These are phyloP conservation scores for Alternaria arborescens DNA, from an alignment of 2,329 filamentous ascomycete genomes.

Conservation along the genomic window DNA sequence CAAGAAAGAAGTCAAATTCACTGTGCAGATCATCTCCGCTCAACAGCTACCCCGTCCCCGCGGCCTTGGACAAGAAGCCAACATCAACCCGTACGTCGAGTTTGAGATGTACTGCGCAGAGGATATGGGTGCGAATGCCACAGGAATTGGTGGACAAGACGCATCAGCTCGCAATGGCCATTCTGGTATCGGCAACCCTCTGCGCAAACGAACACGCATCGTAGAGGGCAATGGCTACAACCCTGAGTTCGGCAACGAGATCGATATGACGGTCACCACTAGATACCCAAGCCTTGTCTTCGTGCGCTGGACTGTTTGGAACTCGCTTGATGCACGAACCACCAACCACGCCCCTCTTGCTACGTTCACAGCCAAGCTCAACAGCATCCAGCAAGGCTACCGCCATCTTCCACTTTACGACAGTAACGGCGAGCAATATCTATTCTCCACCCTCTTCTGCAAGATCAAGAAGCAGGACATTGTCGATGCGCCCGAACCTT, in stretches of 20 bases:
- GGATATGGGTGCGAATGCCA: slow-evolving; percentile 81
- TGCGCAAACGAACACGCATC: slow-evolving; percentile 81
- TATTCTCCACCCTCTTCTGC: slow-evolving; percentile 95
- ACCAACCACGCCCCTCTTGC: slow-evolving; percentile 74
- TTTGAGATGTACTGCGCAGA: slow-evolving; percentile 95
- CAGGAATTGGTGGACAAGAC: slow-evolving; percentile 71
- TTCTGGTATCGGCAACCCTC: slow-evolving; percentile 74
- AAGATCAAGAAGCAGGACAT: slow-evolving; percentile 74
- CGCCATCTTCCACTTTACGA: slow-evolving; percentile 91
- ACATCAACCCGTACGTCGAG: slow-evolving; percentile 91
- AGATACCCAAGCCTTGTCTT: slow-evolving; percentile 94
- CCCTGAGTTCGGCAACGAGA: slow-evolving; percentile 81
- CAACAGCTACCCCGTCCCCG: slow-evolving; percentile 90
- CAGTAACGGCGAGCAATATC: slow-evolving; percentile 86
- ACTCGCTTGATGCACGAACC: slow-evolving; percentile 78
- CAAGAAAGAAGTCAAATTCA: slow-evolving; percentile 84
- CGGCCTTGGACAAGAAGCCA: slow-evolving; percentile 74
- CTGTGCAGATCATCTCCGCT: slow-evolving; percentile 88
- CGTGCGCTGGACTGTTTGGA: slow-evolving; percentile 90
- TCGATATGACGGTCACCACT: slow-evolving; percentile 85
- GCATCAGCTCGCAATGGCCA: slow-evolving; percentile 70
- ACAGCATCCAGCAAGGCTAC: slow-evolving; percentile 88
- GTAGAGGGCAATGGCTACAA: slow-evolving; percentile 92
- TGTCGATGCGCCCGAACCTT: slow-evolving; percentile 50
- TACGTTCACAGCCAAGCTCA: slow-evolving; percentile 91